Base-by-base conservation (phyloP, 1,284 basidiomycete genomes). In the Sphagnurus paluster region DNA sequence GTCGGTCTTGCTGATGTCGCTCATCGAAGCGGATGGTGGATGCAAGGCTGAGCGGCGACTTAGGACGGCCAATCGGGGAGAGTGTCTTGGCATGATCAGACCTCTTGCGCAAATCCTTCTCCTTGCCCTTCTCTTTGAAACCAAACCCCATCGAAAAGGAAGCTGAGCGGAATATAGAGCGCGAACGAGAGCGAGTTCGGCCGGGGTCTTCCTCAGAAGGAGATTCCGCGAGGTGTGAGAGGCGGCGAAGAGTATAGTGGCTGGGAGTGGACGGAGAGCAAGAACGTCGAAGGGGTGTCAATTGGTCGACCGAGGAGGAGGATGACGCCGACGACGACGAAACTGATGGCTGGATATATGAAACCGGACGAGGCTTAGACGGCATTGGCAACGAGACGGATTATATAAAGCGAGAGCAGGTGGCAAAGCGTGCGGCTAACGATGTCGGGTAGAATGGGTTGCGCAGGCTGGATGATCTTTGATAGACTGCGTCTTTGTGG, bases 81-180 rank as follows among this genome's bases (percentile, higher is more conserved):
- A 44, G 17, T 26, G 46, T 9, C 10, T 42, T 44, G 32, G 30
- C 19, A 28, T 37, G 23, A 25, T 43, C 48, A 28, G 52, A 37
- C 16, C 38, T 35, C 23, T 47, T 49, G 14, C 47, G 41, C 28
- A 33, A 17, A 9, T 56, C 52, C 39, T 58, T 52, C 30, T 57
- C 55, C 38, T 57, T 60, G 10, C 41, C 48, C 34, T 51, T 55
- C 19, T 59, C 56, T 42, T 52, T 63, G 48, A 64, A 60, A 32
- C 54, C 57, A 37, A 69, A 57, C 20, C 63, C 66, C 65, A 70
- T 66, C 21, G 53, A 49, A 23, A 61, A 56, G 26, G 61, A 57
- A 16, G 54, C 39, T 39, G 56, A 42, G 32, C 53, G 49, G 30
- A 56, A 37, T 10, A 56, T 36, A 6, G 56, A 59, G 24, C 46